Evolutionary conservation across 116 monocot genomes (phyloP), one percentile per base, ranked within the genome.

Genomic region (Phalaenopsis hybrid): DNA sequence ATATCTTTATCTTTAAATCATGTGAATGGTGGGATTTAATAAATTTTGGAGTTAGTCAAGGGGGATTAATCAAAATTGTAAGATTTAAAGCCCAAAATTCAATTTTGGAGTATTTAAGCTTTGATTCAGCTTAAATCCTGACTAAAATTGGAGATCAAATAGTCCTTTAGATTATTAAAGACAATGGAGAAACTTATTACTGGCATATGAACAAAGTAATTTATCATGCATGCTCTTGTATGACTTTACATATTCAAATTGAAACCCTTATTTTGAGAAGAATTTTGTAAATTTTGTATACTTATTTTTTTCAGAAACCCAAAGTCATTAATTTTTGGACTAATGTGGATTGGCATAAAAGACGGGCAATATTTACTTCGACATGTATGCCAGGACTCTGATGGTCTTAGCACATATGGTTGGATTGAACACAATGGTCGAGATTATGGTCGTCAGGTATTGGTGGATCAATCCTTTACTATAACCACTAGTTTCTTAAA

Each of bases 341-440:
- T 97, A 68, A 97, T 97, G 97, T 97, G 97, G 97, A 77, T 97
- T 81, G 93, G 92, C 76, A 85, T 90, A 69, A 94, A 93, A 85
- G 79, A 94, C 74, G 94, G 94, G 20, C 97, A 97, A 44, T 97
- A 91, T 85, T 76, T 83, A 76, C 74, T 94, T 8, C 90, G 97
- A 44, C 97, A 97, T 85, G 85, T 93, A 73, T 97, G 97, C 81
- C 94, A 97, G 82, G 92, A 94, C 86, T 92, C 92, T 81, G 97
- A 97, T 87, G 94, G 79, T 31, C 90, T 97, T 20, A 90, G 86
- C 41, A 88, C 85, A 59, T 97, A 94, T 83, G 97, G 97, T 23
- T 97, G 97, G 97, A 84, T 78, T 15, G 93, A 91, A 57, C 97
- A 97, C 81, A 94, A 97, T 82, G 97, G 97, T 37, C 83, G 92